Base-by-base conservation (phyloP, 345 rosid species). In the Lenwebbia sp. region DNA sequence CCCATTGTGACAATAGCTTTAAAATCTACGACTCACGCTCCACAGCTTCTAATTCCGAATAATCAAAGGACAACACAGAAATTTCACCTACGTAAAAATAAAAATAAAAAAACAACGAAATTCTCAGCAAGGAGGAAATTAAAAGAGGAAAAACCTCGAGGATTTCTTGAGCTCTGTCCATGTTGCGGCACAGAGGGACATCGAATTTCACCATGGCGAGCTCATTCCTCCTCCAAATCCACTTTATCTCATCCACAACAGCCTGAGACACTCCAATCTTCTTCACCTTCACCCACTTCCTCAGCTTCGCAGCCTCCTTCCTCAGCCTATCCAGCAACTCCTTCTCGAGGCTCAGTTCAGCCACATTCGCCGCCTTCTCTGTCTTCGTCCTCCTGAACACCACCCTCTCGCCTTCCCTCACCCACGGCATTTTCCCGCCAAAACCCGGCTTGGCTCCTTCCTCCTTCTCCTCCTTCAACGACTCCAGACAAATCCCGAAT, bases 131-230 rank as follows among this genome's bases (percentile, higher is more conserved):
- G 33, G 30, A 25, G 60, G 89, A 87, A 51, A 57, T 76, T 76
- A 51, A 30, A 86, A 84, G 37, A 5, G 37, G 19, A 52, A 86
- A 88, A 85, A 96, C 99, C 99, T 96, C 96, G 12, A 92, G 37
- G 88, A 95, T 94, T 88, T 95, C 98, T 87, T 92, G 95, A 70
- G 98, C 98, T 89, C 98, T 90, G 26, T 94, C 95, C 99, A 96
- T 96, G 89, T 95, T 96, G 12, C 93, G 88, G 88, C 95, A 92
- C 84, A 96, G 88, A 62, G 98, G 99, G 57, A 93, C 85, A 82
- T 92, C 92, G 86, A 96, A 95, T 85, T 94, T 96, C 54, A 94
- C 90, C 97, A 93, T 93, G 47, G 90, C 96, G 84, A 96, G 95
- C 90, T 94, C 97, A 83, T 87, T 90, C 54, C 23, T 87, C 85